These are phyloP conservation scores for Psilocybe mexicana DNA, from an alignment of 1,284 basidiomycete genomes.

Conservation along the genomic window DNA sequence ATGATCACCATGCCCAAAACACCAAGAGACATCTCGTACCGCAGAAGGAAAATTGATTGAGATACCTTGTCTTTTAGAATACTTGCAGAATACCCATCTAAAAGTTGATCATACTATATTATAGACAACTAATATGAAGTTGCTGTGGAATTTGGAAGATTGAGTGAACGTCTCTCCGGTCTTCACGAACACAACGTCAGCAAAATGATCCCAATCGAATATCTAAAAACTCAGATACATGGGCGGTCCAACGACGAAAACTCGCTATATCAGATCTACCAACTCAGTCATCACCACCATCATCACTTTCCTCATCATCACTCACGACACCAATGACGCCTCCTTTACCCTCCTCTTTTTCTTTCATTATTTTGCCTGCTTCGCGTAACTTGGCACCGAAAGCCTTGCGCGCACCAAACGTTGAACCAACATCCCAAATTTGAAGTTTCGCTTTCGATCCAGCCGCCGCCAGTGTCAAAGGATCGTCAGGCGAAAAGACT, in stretches of 20 bases:
- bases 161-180: too few relatives aligned
- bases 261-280: background rate
- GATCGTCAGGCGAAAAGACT: conserved; percentile 91
- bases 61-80: conserved; percentile 1
- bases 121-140: background rate
- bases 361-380: conserved; percentile 66
- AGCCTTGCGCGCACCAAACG: conserved; percentile 75
- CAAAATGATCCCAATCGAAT: too few relatives aligned
- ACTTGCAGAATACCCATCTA: conserved; percentile 12
- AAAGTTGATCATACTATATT: conserved; percentile 17
- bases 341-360: conserved; percentile 53
- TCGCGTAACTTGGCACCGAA: conserved; percentile 74
- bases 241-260: background rate
- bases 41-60: conserved; percentile 33
- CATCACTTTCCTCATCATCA: conserved; percentile 71
- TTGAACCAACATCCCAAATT: conserved; percentile 90
- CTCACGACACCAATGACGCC: conserved; percentile 71
- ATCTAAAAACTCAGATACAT: too few relatives aligned
- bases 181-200: too few relatives aligned
- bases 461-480: conserved; percentile 91
- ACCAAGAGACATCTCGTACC: conserved; percentile 37
- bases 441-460: conserved; percentile 93
- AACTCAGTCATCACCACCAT: conserved; percentile 36
- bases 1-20: conserved; percentile 47
- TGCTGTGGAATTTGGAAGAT: too few relatives aligned